Evolutionary conservation across 2,329 filamentous ascomycete species (phyloP).

Genomic region (Verticillium isaacii): DNA sequence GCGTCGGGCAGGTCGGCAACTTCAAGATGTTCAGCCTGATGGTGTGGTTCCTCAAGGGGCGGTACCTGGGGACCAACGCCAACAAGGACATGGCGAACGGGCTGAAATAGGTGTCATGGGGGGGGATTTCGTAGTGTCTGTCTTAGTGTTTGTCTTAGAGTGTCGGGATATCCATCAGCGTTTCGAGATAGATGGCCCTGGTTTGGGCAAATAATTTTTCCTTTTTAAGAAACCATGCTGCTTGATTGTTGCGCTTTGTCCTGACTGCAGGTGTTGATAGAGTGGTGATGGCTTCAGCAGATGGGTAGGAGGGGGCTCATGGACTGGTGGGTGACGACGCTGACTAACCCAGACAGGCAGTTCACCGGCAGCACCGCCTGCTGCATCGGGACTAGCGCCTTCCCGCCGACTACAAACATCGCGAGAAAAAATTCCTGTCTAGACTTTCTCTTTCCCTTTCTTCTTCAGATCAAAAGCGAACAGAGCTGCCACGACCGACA

Average conservation of each 20-base stretch:
- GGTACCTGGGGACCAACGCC: conserved; percentile 18
- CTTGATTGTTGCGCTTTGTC: no score
- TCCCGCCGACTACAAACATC: conserved; percentile 1
- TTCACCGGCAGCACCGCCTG: neutral
- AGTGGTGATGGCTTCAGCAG: neutral
- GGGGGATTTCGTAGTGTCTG: neutral
- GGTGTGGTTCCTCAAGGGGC: conserved; percentile 27
- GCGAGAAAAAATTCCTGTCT: conserved; percentile 22
- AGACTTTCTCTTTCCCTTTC: conserved; percentile 28
- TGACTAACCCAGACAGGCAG: neutral
- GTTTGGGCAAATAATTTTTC: neutral
- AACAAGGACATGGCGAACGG: conserved; percentile 7
- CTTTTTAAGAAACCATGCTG: neutral
- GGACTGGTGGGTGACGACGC: neutral
- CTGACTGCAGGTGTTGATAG: no score
- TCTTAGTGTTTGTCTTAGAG: neutral
- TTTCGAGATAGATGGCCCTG: neutral
- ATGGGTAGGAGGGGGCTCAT: neutral
- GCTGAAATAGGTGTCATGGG: conserved; percentile 1
- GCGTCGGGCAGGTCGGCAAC: conserved; percentile 25
- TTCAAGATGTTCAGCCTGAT: conserved; percentile 26
- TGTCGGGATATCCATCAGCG: neutral
- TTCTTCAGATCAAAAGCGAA: conserved; percentile 56
- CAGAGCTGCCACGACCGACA: conserved; percentile 62
- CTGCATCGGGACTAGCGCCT: conserved; percentile 17